A percentile compares a stretch with the other conserved stretches of the same genome.
Evolutionary conservation across 2,329 filamentous ascomycete genomes (phyloP).

Genomic region (Phialocephala subalpina): DNA sequence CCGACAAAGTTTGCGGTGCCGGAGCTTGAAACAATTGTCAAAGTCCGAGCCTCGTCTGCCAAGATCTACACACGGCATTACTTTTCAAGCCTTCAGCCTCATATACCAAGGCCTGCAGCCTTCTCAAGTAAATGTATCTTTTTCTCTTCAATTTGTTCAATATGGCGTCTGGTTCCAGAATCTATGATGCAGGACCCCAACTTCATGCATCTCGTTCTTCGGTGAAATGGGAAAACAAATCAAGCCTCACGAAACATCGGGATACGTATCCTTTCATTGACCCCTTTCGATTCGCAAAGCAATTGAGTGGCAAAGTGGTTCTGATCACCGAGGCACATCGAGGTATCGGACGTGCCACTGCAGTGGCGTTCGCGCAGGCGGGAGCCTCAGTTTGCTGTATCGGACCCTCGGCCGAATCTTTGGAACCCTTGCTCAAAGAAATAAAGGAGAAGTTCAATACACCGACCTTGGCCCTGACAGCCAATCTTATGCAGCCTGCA

Average conservation of each 20-base stretch:
- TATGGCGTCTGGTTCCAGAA: slow-evolving; percentile 15
- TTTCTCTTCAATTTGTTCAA: neutral
- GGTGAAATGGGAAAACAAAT: slow-evolving; percentile 22
- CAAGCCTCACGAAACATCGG: slow-evolving; percentile 58
- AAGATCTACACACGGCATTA: neutral
- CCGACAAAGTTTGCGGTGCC: slow-evolving; percentile 1
- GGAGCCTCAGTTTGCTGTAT: slow-evolving; percentile 41
- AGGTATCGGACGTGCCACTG: slow-evolving; percentile 47
- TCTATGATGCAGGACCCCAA: slow-evolving; percentile 8
- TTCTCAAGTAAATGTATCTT: neutral
- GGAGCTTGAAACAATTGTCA: neutral
- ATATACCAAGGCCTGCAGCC: neutral
- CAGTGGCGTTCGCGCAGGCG: slow-evolving; percentile 46
- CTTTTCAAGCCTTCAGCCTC: neutral
- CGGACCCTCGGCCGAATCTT: slow-evolving; percentile 28
- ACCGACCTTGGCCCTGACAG: slow-evolving; percentile 28
- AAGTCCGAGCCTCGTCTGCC: neutral
- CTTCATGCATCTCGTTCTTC: slow-evolving; percentile 12
- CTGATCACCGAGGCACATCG: slow-evolving; percentile 48
- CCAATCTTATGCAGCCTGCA: slow-evolving; percentile 27
- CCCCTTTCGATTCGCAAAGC: slow-evolving; percentile 34
- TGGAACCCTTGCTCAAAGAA: slow-evolving; percentile 29
- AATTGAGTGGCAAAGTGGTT: slow-evolving; percentile 42
- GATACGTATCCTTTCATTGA: slow-evolving; percentile 44
- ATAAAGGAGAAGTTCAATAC: slow-evolving; percentile 34